Percentiles rank a stretch among this genome's conserved stretches.
Evolutionary conservation across 1,284 basidiomycete genomes (phyloP).

Genomic region (Tilletia caries): DNA sequence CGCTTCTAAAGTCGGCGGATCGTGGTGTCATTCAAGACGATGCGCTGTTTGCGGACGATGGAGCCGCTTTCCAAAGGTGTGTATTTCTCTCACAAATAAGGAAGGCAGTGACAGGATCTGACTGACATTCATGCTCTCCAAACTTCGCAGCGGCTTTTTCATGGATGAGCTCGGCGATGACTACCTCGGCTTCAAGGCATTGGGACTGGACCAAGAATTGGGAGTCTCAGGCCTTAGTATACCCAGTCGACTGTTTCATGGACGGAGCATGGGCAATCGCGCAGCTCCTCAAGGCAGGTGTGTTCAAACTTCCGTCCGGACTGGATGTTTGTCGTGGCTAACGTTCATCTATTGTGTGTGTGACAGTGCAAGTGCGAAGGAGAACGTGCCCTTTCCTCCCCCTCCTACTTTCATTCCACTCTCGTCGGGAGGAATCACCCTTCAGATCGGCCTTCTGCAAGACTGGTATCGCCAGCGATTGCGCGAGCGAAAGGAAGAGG

Average conservation of each 20-base stretch:
- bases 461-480: constrained; percentile 61
- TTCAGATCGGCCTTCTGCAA: constrained; percentile 80
- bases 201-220: constrained; percentile 83
- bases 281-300: constrained; percentile 1
- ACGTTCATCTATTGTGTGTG: neutral
- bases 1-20: constrained; percentile 58
- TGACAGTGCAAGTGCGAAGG: constrained; percentile 8
- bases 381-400: constrained; percentile 63
- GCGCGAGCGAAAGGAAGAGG: constrained; percentile 21
- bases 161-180: constrained; percentile 85
- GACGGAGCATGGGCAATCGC: constrained; percentile 55
- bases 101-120: neutral
- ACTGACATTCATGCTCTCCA: constrained; percentile 3
- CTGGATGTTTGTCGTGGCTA: neutral
- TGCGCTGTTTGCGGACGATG: constrained; percentile 76
- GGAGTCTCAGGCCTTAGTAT: constrained; percentile 75
- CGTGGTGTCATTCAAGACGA: constrained; percentile 61
- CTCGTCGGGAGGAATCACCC: constrained; percentile 64
- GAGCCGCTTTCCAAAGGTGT: constrained; percentile 68
- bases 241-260: constrained; percentile 74
- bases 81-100: constrained; percentile 54
- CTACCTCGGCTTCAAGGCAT: constrained; percentile 80
- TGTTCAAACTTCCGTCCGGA: neutral
- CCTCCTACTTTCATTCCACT: constrained; percentile 76
- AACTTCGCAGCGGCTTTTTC: constrained; percentile 68